phyloP scores from a whole-genome alignment of 768 basidiomycete species.

The Podaxis pistillaris region DNA sequence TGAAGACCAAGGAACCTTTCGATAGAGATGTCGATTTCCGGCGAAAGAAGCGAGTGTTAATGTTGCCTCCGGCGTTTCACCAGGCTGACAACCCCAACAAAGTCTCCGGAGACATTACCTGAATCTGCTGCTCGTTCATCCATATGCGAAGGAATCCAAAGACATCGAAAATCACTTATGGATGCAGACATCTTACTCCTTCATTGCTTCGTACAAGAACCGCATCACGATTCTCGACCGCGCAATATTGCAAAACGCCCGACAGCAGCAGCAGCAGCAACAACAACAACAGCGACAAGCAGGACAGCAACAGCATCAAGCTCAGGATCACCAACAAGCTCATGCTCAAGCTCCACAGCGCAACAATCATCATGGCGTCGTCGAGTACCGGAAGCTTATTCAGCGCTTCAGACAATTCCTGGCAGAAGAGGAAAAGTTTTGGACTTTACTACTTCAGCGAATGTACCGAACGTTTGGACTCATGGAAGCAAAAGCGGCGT shows the following conservation, averaged over 20 bases:
- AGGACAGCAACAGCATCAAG: constrained; percentile 21
- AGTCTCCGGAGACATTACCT: constrained; percentile 75
- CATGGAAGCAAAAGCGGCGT: constrained; percentile 57
- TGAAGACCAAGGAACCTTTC: constrained; percentile 76
- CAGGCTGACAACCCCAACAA: constrained; percentile 17
- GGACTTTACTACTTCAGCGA: constrained; percentile 76
- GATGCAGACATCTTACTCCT: constrained; percentile 89
- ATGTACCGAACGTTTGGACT: constrained; percentile 71
- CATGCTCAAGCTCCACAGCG: constrained; percentile 5
- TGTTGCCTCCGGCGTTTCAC: constrained; percentile 14
- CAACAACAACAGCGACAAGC: constrained; percentile 31
- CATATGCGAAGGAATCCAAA: constrained; percentile 69
- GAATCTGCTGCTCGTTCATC: constrained; percentile 64
- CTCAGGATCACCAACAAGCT: constrained; percentile 30
- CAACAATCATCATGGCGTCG: constrained; percentile 43
- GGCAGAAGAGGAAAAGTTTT: constrained; percentile 88
- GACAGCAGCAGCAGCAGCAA: constrained; percentile 34
- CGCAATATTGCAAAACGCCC: constrained; percentile 39
- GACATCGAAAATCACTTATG: constrained; percentile 84
- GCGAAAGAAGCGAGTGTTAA: constrained; percentile 71
- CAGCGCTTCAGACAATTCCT: constrained; percentile 91
- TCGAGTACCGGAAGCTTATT: constrained; percentile 83
- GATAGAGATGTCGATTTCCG: constrained; percentile 84
- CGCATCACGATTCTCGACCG: constrained; percentile 68
- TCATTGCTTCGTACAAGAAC: constrained; percentile 83